A percentile compares a stretch with the other conserved stretches of the same genome.
These are phyloP conservation scores for Hanseniaspora jakobsenii DNA, from an alignment of 805 yeast species.

Conservation along the genomic window DNA sequence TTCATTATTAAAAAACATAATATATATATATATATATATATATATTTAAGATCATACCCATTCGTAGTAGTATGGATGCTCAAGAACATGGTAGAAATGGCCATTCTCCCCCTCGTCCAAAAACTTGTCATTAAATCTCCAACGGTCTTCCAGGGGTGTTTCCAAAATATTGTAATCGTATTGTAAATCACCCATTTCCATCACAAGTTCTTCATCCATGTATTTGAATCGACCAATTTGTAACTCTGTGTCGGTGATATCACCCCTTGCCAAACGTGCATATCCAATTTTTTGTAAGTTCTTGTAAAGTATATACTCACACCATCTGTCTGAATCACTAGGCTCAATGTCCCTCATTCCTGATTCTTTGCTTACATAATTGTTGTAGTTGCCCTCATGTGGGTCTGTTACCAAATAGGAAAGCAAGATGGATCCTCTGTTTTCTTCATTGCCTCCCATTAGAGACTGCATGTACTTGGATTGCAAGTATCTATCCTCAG, in stretches of 20 bases:
- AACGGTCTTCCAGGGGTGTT: constrained; percentile 32
- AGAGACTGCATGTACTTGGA: constrained; percentile 60
- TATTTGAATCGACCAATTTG: constrained; percentile 87
- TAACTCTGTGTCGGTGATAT: constrained; percentile 92
- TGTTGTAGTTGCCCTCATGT: constrained; percentile 77
- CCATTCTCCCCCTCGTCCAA: constrained; percentile 88
- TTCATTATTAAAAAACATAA: too few species aligned
- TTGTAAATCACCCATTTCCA: constrained; percentile 20
- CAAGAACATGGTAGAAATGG: constrained; percentile 87
- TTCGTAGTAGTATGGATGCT: constrained; percentile 74
- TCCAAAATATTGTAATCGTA: constrained; percentile 33
- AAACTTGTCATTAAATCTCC: constrained; percentile 66
- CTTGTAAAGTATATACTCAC: constrained; percentile 87
- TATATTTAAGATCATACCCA: not conserved
- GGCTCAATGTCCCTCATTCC: constrained; percentile 92
- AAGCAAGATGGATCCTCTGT: constrained; percentile 71
- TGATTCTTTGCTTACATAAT: constrained; percentile 69
- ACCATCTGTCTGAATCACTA: constrained; percentile 94
- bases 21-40: constrained; percentile 1
- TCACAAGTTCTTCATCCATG: constrained; percentile 27
- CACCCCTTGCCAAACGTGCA: constrained; percentile 83
- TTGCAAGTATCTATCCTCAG: constrained; percentile 81
- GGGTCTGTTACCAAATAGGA: constrained; percentile 89
- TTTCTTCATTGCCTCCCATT: constrained; percentile 54
- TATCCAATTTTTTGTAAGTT: constrained; percentile 79